These are phyloP conservation scores for Candida qinlingensis DNA, from an alignment of 805 yeast species.

Conservation along the genomic window DNA sequence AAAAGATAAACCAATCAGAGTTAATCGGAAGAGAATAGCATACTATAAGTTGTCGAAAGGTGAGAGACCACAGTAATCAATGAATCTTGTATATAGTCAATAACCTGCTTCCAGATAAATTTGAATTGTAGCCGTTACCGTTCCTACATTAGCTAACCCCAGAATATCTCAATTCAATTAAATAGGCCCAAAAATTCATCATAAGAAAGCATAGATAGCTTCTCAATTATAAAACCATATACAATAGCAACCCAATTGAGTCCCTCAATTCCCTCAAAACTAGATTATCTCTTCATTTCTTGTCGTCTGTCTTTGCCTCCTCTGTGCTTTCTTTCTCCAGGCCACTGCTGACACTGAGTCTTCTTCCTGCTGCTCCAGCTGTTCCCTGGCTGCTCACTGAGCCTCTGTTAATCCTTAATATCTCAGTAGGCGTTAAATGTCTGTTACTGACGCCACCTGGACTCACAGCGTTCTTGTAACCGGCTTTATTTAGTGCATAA, in stretches of 20 bases:
- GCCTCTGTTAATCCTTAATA: conserved; percentile 54
- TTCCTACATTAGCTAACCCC: too few relatives aligned
- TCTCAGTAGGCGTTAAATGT: conserved; percentile 37
- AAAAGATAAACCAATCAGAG: not conserved
- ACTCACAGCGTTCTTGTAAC: conserved; percentile 31
- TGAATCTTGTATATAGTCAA: too few relatives aligned
- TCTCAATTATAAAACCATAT: too few relatives aligned
- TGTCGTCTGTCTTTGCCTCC: not conserved
- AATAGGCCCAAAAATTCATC: too few relatives aligned
- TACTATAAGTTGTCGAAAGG: not conserved
- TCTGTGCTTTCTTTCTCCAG: conserved; percentile 7
- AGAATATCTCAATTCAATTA: too few relatives aligned
- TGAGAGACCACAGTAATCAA: too few relatives aligned
- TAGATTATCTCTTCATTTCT: too few relatives aligned
- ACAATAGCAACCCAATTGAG: too few relatives aligned
- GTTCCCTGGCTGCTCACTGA: conserved; percentile 43
- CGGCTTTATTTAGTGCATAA: conserved; percentile 79
- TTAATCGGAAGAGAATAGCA: not conserved
- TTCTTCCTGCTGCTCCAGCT: conserved; percentile 14
- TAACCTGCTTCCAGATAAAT: too few relatives aligned
- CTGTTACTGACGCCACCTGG: conserved; percentile 46
- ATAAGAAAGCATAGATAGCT: too few relatives aligned
- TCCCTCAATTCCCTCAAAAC: too few relatives aligned
- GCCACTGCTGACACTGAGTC: conserved; percentile 8
- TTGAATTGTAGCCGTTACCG: too few relatives aligned